Evolutionary conservation across 768 basidiomycete species (phyloP).

Genomic region (Trametes cubensis): DNA sequence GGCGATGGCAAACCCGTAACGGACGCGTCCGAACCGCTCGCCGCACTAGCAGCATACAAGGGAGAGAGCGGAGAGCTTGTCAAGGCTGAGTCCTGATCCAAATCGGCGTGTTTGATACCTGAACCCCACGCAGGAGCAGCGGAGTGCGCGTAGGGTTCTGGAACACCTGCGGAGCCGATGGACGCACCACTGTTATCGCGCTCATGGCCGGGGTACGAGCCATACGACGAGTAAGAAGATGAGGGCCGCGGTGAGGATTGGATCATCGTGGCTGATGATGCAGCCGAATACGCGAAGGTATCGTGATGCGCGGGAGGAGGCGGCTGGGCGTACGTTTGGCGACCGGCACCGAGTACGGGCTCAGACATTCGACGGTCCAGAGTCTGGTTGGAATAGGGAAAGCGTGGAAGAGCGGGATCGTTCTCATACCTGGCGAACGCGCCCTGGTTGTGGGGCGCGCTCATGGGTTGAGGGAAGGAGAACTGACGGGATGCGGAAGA

Average conservation of each 20-base stretch:
- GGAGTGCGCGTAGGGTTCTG: slow-evolving; percentile 16
- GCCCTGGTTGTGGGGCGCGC: slow-evolving; percentile 25
- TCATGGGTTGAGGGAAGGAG: slow-evolving; percentile 26
- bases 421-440: slow-evolving; percentile 19
- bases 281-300: slow-evolving; percentile 17
- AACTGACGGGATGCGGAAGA: slow-evolving; percentile 19
- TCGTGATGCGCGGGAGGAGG: slow-evolving; percentile 15
- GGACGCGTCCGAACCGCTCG: slow-evolving; percentile 26
- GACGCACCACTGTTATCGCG: slow-evolving; percentile 24
- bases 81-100: slow-evolving; percentile 22
- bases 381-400: slow-evolving; percentile 30
- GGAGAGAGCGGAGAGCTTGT: slow-evolving; percentile 27
- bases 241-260: slow-evolving; percentile 24
- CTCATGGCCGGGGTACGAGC: slow-evolving; percentile 17
- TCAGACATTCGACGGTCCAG: slow-evolving; percentile 74
- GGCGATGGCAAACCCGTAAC: slow-evolving; percentile 22
- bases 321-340: slow-evolving; percentile 21
- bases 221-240: slow-evolving; percentile 24
- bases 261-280: slow-evolving; percentile 12
- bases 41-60: slow-evolving; percentile 23
- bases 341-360: slow-evolving; percentile 42
- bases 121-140: slow-evolving; percentile 13
- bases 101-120: slow-evolving; percentile 20
- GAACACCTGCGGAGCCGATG: slow-evolving; percentile 4
- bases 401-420: slow-evolving; percentile 9